These are phyloP conservation scores for Ophiocordyceps camponoti-leonardi DNA, from an alignment of 2,329 filamentous ascomycete species.

Conservation along the genomic window DNA sequence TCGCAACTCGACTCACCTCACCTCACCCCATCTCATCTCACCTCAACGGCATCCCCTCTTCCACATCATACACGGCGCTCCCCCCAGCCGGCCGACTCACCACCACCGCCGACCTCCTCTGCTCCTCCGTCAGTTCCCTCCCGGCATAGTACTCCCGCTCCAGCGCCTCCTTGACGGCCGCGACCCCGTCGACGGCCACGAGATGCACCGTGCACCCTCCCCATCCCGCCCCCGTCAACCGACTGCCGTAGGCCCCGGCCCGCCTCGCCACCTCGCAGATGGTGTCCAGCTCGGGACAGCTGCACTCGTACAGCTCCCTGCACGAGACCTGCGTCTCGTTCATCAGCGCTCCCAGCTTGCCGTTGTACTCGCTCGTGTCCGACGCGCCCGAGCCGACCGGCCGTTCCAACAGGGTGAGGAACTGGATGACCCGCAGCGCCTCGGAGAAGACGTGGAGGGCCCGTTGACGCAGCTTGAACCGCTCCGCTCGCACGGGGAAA, in stretches of 20 bases:
- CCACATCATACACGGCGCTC: slow-evolving; percentile 33
- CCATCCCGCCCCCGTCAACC: slow-evolving; percentile 89
- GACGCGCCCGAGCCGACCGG: slow-evolving; percentile 20
- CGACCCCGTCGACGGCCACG: slow-evolving; percentile 68
- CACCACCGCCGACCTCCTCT: slow-evolving; percentile 63
- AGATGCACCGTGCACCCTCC: slow-evolving; percentile 92
- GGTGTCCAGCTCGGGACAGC: slow-evolving; percentile 79
- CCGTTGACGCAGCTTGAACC: slow-evolving; percentile 75
- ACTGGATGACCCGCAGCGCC: slow-evolving; percentile 69
- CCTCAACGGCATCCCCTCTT: neutral
- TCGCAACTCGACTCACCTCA: no score
- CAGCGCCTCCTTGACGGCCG: slow-evolving; percentile 60
- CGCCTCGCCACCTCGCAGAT: slow-evolving; percentile 64
- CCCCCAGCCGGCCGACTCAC: slow-evolving; percentile 77
- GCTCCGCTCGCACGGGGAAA: slow-evolving; percentile 76
- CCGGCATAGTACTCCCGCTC: slow-evolving; percentile 68
- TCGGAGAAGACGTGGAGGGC: slow-evolving; percentile 85
- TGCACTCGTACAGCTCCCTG: slow-evolving; percentile 77
- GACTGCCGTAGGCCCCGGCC: slow-evolving; percentile 68
- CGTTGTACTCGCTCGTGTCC: slow-evolving; percentile 44
- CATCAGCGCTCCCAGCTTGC: slow-evolving; percentile 62
- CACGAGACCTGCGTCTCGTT: slow-evolving; percentile 84
- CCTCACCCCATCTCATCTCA: neutral
- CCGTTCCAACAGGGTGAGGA: slow-evolving; percentile 59
- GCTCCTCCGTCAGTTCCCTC: slow-evolving; percentile 47